Evolutionary conservation across 768 basidiomycete species (phyloP).

Genomic region (Lactarius sanguifluus): DNA sequence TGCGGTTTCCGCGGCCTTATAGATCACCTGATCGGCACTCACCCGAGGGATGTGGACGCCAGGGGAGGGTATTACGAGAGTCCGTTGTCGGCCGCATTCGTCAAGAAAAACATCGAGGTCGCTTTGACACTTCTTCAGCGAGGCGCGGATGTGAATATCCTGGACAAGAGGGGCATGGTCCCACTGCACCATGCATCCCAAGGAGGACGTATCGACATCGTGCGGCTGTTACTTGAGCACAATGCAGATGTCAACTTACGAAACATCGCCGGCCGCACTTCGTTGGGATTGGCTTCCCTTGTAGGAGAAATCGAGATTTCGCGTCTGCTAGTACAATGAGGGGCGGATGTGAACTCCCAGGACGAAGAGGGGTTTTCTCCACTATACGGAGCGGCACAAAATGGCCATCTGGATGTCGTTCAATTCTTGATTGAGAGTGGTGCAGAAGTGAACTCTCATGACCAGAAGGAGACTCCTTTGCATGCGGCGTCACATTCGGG

Average conservation of each 20-base stretch:
- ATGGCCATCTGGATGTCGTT: background rate
- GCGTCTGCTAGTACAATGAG: background rate
- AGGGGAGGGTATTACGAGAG: background rate
- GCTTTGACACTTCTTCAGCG: background rate
- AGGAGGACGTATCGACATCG: background rate
- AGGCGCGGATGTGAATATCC: background rate
- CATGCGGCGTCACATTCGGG: background rate
- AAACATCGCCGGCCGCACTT: background rate
- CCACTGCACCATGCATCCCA: background rate
- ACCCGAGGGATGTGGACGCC: background rate
- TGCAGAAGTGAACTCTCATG: background rate
- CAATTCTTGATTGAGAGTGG: background rate
- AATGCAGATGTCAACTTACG: background rate
- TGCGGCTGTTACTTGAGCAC: slow-evolving; percentile 6
- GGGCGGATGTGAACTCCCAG: background rate
- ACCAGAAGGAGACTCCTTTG: background rate
- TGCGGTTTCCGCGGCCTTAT: background rate
- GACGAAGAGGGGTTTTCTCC: background rate
- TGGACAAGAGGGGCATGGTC: background rate
- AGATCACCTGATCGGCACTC: background rate
- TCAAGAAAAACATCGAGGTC: background rate
- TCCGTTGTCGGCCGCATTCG: background rate
- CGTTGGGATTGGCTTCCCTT: background rate
- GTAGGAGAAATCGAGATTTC: background rate
- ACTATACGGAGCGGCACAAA: background rate